These are phyloP conservation scores for Paecilomyces formosus DNA, from an alignment of 2,329 filamentous ascomycete species.

Conservation along the genomic window DNA sequence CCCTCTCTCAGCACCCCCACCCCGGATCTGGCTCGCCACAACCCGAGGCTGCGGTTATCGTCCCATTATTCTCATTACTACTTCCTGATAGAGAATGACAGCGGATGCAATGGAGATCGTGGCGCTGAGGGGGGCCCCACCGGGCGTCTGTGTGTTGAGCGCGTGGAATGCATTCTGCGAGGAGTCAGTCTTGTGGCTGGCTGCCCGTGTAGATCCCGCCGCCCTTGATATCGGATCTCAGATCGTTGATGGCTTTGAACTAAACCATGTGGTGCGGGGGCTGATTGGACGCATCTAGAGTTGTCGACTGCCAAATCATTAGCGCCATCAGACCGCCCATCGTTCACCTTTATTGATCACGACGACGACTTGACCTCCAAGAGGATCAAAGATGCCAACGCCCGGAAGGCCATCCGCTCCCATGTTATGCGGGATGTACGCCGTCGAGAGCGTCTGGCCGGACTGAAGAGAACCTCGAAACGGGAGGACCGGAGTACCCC, in stretches of 20 bases:
- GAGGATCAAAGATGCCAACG: slow-evolving; percentile 30
- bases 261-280: slow-evolving; percentile 1
- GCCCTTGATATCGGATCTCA: background rate
- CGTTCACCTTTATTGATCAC: slow-evolving; percentile 36
- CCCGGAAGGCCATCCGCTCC: slow-evolving; percentile 33
- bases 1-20: too few relatives aligned
- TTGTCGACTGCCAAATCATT: slow-evolving; percentile 11
- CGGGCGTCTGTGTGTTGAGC: background rate
- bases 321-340: slow-evolving; percentile 18
- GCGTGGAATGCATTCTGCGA: background rate
- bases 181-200: background rate
- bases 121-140: background rate
- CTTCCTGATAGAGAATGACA: background rate
- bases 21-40: background rate
- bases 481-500: slow-evolving; percentile 13
- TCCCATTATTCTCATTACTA: background rate
- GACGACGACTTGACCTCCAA: slow-evolving; percentile 32
- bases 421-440: slow-evolving; percentile 39
- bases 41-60: background rate
- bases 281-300: slow-evolving; percentile 10
- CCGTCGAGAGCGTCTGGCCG: slow-evolving; percentile 31
- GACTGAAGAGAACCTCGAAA: slow-evolving; percentile 27
- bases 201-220: background rate
- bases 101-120: background rate
- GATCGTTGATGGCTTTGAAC: slow-evolving; percentile 1